Evolutionary conservation across 176 grass and related monocot genomes (phyloP).

Genomic region (Thalia dealbata): DNA sequence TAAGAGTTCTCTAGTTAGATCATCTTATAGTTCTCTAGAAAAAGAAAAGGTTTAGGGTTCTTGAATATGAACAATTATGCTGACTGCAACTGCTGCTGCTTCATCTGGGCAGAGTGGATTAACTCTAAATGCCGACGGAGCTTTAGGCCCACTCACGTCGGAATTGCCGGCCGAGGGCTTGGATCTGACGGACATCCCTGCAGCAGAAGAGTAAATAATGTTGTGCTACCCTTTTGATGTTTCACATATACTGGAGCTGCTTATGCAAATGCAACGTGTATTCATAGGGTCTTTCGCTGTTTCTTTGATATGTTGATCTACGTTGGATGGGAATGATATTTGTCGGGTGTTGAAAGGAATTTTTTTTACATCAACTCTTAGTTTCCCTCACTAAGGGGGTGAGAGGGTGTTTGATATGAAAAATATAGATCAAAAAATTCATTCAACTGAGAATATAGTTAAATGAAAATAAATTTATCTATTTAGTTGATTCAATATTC

Average conservation of each 20-base stretch:
- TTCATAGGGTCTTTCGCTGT: background rate
- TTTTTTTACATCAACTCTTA: too few relatives aligned
- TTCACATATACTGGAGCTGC: background rate
- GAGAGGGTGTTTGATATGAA: too few relatives aligned
- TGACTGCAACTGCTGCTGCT: constrained; percentile 4
- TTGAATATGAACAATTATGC: background rate
- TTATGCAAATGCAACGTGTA: background rate
- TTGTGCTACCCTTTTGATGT: background rate
- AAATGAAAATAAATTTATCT: too few relatives aligned
- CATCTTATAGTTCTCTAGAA: too few relatives aligned
- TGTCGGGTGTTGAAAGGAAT: too few relatives aligned
- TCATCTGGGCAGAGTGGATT: constrained; percentile 64
- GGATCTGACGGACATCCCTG: constrained; percentile 19
- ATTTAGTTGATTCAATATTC: too few relatives aligned
- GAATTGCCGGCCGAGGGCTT: constrained; percentile 34
- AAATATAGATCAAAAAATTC: too few relatives aligned
- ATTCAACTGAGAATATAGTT: too few relatives aligned
- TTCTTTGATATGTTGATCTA: background rate
- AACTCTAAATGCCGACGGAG: constrained; percentile 76
- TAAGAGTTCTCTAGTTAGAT: too few relatives aligned
- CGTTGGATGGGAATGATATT: background rate
- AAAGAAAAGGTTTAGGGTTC: background rate
- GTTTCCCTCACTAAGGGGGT: too few relatives aligned
- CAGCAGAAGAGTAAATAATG: constrained; percentile 4
- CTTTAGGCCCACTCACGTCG: constrained; percentile 66